Percentiles rank a stretch among this genome's conserved stretches.
These are phyloP conservation scores for Astragalus membranaceus DNA, from an alignment of 306 rosid genomes.

Conservation along the genomic window DNA sequence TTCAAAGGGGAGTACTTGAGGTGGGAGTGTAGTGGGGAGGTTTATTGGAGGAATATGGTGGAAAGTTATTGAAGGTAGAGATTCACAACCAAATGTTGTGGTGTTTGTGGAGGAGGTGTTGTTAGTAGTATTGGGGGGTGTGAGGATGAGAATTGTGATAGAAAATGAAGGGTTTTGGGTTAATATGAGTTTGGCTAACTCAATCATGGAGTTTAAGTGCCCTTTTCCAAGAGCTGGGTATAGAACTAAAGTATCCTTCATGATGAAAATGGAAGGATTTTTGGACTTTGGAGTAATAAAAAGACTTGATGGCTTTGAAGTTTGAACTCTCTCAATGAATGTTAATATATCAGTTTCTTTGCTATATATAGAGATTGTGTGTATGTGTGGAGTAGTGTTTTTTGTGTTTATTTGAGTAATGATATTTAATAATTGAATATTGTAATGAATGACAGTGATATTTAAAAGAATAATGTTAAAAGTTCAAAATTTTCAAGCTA, in stretches of 20 bases:
- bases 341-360: too few relatives aligned
- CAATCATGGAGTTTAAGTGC: slow-evolving; percentile 19
- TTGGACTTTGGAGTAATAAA: too few relatives aligned
- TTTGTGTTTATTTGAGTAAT: too few relatives aligned
- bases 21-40: not conserved
- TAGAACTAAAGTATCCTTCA: slow-evolving; percentile 24
- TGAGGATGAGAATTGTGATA: slow-evolving; percentile 32
- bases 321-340: too few relatives aligned
- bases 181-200: slow-evolving; percentile 21
- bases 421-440: too few relatives aligned
- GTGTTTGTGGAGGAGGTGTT: slow-evolving; percentile 21
- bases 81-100: not conserved
- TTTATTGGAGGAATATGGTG: slow-evolving; percentile 15
- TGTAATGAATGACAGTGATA: too few relatives aligned
- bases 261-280: not conserved
- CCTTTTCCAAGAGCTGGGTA: slow-evolving; percentile 14
- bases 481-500: too few relatives aligned
- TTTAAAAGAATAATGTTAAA: too few relatives aligned
- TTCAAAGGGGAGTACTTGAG: not conserved
- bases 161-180: slow-evolving; percentile 27
- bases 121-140: slow-evolving; percentile 14
- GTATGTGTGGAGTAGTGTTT: too few relatives aligned
- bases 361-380: too few relatives aligned
- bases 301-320: too few relatives aligned
- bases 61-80: slow-evolving; percentile 19